Evolutionary conservation across 768 basidiomycete genomes (phyloP), one percentile per base, ranked within the genome.

Genomic region (Hortiboletus campestris): DNA sequence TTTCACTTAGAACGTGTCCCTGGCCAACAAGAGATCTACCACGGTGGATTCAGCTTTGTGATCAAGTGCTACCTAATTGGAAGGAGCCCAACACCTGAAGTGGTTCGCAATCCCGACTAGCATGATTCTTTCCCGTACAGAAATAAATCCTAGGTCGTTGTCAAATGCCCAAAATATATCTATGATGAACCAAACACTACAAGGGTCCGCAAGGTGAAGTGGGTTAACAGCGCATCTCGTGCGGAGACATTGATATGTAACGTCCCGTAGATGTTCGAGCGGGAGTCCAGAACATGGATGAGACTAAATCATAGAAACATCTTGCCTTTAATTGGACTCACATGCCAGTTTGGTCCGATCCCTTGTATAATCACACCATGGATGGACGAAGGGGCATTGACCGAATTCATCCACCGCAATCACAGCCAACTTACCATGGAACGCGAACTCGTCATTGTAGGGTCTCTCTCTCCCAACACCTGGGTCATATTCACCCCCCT

Each of bases 281-380:
- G 29, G 40, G 59, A 62, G 25, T 29, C 14, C n/a, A 47, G 20
- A 6, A 50, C 13, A 2, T 58, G 55, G 60, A 34, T 3, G n/a
- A 32, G 14, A 31, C 19, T 62, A 34, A 17, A 40, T 19, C 60
- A 62, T 22, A 44, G 5, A 20, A 62, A 62, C 19, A 19, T 62
- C 20, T 31, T 62, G 8, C 60, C 60, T 39, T 29, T 62, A 1
- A 53, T 62, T 2, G 60, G 55, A 9, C 17, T 62, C n/a, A 48
- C 60, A n/a, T 46, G 53, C 36, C 48, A 50, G 9, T 51, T 58
- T 8, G 55, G 49, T 20, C 55, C 43, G 22, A 43, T 58, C 5
- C 60, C 60, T 2, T 56, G 36, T 22, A 13, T 62, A 4, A 57
- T 62, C 22, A 61, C 60, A 4, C 60, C 55, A 20, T 62, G 48